Percentiles rank a stretch among this genome's conserved stretches.
phyloP scores from a whole-genome alignment of 352 stramenopile genomes.

The Globisporangium solare region DNA sequence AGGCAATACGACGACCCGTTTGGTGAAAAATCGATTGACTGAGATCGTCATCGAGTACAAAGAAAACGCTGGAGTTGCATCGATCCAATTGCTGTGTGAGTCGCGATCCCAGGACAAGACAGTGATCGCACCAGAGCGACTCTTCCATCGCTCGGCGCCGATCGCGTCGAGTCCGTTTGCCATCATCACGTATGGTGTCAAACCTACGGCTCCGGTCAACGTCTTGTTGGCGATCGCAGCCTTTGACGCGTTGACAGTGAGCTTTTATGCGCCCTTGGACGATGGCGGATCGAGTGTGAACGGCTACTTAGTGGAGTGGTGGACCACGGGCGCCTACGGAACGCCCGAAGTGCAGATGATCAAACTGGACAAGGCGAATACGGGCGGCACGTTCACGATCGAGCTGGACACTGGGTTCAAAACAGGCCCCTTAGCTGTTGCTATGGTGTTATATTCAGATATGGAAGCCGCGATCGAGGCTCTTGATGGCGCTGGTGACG shows the following conservation, averaged over 20 bases:
- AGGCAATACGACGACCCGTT: constrained; percentile 29
- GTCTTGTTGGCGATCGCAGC: constrained; percentile 40
- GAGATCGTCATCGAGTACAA: constrained; percentile 92
- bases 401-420: constrained; percentile 35
- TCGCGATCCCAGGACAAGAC: constrained; percentile 84
- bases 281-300: constrained; percentile 85
- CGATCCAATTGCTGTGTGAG: constrained; percentile 84
- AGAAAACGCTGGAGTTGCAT: constrained; percentile 86
- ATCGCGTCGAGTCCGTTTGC: constrained; percentile 69
- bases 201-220: constrained; percentile 42
- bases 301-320: constrained; percentile 89
- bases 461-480: constrained; percentile 79
- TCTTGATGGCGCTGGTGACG: constrained; percentile 72
- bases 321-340: constrained; percentile 47
- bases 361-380: constrained; percentile 75
- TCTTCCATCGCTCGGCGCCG: constrained; percentile 76
- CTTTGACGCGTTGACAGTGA: constrained; percentile 64
- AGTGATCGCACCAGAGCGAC: constrained; percentile 78
- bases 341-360: constrained; percentile 70
- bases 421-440: constrained; percentile 47
- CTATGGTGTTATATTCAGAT: constrained; percentile 55
- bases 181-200: constrained; percentile 46
- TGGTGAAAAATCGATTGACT: constrained; percentile 79
- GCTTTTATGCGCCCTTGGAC: constrained; percentile 78
- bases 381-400: constrained; percentile 82